Evolutionary conservation across 2,329 filamentous ascomycete genomes (phyloP), one percentile per base, ranked within the genome.

Genomic region (Fusarium subglutinans): DNA sequence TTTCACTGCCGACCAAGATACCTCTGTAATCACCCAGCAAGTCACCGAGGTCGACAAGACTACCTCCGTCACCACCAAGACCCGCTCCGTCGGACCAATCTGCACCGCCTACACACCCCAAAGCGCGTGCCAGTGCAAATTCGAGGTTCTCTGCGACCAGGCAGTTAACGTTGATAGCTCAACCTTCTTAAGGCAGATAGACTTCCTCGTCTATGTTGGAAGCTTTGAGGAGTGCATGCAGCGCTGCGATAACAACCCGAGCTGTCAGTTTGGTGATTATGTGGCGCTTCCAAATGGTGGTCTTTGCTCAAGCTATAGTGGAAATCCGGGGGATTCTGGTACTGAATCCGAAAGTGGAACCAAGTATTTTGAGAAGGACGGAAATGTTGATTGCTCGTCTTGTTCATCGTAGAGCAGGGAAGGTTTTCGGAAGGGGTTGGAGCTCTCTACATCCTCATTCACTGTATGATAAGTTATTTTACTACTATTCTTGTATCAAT

Each of bases 81-180:
- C 54, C 11, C 54, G 61, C n/a, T 63, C 61, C 2, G 61, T 60
- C 12, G 61, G 54, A 3, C 54, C 43, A 8, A 15, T 63, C 20
- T 63, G 61, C 28, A 26, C 53, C 3, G 8, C 54, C 6, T 48
- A 63, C 18, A 20, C 15, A 0, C 22, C 28, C 1, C 48, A 51
- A 4, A 14, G 4, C 13, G 8, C 24, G 3, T 63, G 61, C 28
- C 20, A 24, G 1, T 63, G 61, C 28, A 43, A 60, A 11, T 63
- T 59, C 7, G 28, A 60, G 33, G 18, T 60, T 2, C 20, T 60
- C 3, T 60, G 61, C 8, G 5, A 8, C 8, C 15, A n/a, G 3
- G 1, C 0, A 4, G 11, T 48, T 0, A 3, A 5, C 1, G 0
- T 30, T 9, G 15, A 13, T 12, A 5, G 4, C 0, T 30, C 26